phyloP scores from a whole-genome alignment of 202 grass and related monocot genomes.

The Hordeum pubiflorum region DNA sequence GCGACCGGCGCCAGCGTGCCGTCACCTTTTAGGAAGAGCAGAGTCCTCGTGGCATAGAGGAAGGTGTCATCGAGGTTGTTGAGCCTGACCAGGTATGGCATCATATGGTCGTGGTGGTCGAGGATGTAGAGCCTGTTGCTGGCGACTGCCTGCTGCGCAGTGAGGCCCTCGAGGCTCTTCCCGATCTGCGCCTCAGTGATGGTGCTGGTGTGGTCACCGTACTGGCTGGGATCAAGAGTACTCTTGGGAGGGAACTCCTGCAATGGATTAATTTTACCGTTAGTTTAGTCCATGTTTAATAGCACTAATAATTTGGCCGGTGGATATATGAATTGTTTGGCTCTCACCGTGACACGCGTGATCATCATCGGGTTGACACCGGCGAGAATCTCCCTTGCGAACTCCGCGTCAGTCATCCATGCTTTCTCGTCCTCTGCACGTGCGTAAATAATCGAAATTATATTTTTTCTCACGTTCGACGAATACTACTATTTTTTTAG shows the following conservation, averaged over 20 bases:
- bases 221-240: conserved; percentile 32
- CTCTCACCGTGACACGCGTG: conserved; percentile 24
- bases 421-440: conserved; percentile 27
- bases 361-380: conserved; percentile 49
- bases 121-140: conserved; percentile 37
- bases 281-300: background rate
- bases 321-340: background rate
- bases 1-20: conserved; percentile 41
- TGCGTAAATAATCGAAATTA: background rate
- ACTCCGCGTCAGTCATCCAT: conserved; percentile 49
- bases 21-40: conserved; percentile 39
- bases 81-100: conserved; percentile 33
- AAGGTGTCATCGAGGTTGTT: conserved; percentile 15
- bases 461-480: too few species aligned
- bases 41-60: conserved; percentile 39
- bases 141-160: conserved; percentile 20
- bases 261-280: background rate
- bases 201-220: conserved; percentile 42
- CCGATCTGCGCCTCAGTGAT: conserved; percentile 29
- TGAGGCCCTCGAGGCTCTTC: conserved; percentile 27
- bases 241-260: conserved; percentile 43
- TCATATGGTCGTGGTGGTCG: conserved; percentile 45
- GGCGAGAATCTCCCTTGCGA: conserved; percentile 43
- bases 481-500: too few species aligned
- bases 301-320: background rate